These are phyloP conservation scores for Aspergillus sojae DNA, from an alignment of 2,329 filamentous ascomycete genomes.

Conservation along the genomic window DNA sequence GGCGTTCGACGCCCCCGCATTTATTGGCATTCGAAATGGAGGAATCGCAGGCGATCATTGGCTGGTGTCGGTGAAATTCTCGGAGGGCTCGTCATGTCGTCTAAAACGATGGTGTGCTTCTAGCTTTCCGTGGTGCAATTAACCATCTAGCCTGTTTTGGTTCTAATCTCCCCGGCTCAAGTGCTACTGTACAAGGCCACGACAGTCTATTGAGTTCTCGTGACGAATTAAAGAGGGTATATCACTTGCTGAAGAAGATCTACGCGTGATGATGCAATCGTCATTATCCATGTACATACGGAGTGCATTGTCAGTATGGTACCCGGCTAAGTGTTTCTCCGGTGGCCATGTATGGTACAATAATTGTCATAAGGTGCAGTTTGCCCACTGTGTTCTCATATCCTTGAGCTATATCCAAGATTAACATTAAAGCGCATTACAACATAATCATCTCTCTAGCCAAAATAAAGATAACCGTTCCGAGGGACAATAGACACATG, in stretches of 20 bases:
- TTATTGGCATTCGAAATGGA: not conserved
- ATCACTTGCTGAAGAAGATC: not conserved
- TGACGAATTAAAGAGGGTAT: too few relatives aligned
- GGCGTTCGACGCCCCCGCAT: not conserved
- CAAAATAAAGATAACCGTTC: not conserved
- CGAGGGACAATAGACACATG: not conserved
- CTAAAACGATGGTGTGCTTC: slow-evolving; percentile 28
- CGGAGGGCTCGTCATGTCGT: slow-evolving; percentile 16
- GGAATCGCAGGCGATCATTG: slow-evolving; percentile 10
- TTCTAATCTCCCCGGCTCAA: not conserved
- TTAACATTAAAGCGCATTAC: not conserved
- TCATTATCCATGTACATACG: not conserved
- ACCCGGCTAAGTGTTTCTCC: not conserved
- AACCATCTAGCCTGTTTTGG: slow-evolving; percentile 2
- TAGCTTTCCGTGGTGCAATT: slow-evolving; percentile 23
- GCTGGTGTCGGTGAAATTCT: slow-evolving; percentile 31
- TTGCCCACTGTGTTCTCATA: not conserved
- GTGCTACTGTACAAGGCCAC: not conserved
- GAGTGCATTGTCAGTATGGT: not conserved
- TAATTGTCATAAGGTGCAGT: not conserved
- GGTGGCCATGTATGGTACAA: not conserved
- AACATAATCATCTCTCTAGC: not conserved
- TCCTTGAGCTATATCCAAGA: not conserved
- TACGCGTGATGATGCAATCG: not conserved
- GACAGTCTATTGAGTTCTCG: not conserved